phyloP scores from a whole-genome alignment of 148 eudicot genomes.

The Cornus suecica region DNA sequence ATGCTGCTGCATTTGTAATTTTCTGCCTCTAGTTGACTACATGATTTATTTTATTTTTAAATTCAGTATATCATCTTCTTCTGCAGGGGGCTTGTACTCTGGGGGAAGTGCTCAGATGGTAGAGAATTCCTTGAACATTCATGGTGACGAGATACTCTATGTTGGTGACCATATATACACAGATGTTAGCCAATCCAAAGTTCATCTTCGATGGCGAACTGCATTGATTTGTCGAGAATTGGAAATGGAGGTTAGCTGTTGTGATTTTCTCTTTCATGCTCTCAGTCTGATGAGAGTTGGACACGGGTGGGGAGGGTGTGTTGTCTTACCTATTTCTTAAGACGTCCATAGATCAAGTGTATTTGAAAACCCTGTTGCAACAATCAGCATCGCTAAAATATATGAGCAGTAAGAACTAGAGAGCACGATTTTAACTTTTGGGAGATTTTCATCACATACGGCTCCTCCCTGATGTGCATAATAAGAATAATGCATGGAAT shows the following conservation, averaged over 20 bases:
- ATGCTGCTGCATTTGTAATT: not conserved
- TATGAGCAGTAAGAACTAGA: not conserved
- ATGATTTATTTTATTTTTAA: not conserved
- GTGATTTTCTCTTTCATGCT: conserved; percentile 9
- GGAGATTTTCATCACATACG: too few relatives aligned
- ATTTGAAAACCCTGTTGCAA: not conserved
- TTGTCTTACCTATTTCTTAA: not conserved
- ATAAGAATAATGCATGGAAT: too few relatives aligned
- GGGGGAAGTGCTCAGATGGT: conserved; percentile 99
- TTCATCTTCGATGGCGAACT: conserved; percentile 95
- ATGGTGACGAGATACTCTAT: conserved; percentile 92
- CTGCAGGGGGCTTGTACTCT: conserved; percentile 85
- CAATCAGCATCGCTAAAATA: not conserved
- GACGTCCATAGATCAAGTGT: not conserved
- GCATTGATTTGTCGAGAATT: conserved; percentile 92
- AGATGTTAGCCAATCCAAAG: conserved; percentile 95
- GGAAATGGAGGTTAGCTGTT: conserved; percentile 75
- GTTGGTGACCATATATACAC: conserved; percentile 99
- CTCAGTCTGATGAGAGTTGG: not conserved
- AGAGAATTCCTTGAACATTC: conserved; percentile 81
- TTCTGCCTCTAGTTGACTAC: not conserved
- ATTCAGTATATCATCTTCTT: conserved; percentile 6
- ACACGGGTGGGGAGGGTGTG: not conserved
- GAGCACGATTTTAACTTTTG: not conserved
- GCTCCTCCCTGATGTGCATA: too few relatives aligned